Evolutionary conservation across 345 rosid species (phyloP).

Genomic region (Sisymbrium altissimum): DNA sequence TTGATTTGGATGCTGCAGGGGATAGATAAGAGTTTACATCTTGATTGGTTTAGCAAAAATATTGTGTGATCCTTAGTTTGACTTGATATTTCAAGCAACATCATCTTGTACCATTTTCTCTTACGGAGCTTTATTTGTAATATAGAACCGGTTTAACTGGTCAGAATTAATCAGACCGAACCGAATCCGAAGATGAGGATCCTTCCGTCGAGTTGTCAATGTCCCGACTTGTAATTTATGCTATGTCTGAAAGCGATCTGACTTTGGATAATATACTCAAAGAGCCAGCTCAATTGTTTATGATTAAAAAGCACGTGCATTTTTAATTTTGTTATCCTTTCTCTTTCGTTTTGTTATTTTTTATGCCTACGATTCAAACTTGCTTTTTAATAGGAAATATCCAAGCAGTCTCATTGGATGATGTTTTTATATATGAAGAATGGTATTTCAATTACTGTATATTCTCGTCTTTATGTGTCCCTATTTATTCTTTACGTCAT

Average conservation of each 20-base stretch:
- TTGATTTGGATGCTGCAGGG: too few species aligned
- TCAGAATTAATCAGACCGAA: background rate
- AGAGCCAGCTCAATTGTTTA: constrained; percentile 14
- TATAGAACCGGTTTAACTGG: background rate
- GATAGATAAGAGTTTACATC: too few species aligned
- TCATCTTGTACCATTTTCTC: too few species aligned
- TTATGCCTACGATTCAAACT: background rate
- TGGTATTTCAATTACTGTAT: background rate
- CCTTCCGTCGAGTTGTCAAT: constrained; percentile 10
- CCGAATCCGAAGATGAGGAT: constrained; percentile 20
- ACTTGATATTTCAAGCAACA: too few species aligned
- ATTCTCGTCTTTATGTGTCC: constrained; percentile 3
- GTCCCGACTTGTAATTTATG: constrained; percentile 5
- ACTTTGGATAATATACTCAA: constrained; percentile 13
- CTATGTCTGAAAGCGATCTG: constrained; percentile 28
- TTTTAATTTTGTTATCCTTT: background rate
- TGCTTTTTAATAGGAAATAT: background rate
- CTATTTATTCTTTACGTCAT: constrained; percentile 4
- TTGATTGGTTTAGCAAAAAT: too few species aligned
- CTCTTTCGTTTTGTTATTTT: background rate
- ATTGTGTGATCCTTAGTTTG: too few species aligned
- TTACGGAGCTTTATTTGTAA: too few species aligned
- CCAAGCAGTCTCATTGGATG: background rate
- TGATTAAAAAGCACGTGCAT: constrained; percentile 9
- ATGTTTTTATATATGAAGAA: background rate